Percentiles rank a stretch among this genome's conserved stretches.
phyloP scores from a whole-genome alignment of 140 eudicot genomes.

The Anethum foeniculum region DNA sequence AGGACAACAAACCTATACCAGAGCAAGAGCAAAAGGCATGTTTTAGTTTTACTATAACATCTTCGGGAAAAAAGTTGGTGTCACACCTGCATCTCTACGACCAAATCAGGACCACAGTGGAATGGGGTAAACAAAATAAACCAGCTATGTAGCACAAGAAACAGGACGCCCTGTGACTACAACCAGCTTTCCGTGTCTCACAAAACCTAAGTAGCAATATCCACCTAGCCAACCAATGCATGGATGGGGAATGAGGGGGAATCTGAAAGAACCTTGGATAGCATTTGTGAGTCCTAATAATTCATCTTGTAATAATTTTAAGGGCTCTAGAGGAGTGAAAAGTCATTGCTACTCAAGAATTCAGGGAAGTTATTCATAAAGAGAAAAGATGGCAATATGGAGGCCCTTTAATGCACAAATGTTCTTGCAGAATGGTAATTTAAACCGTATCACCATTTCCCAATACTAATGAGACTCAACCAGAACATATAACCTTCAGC shows the following conservation, averaged over 20 bases:
- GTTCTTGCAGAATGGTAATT: slow-evolving; percentile 4
- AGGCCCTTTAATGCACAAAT: slow-evolving; percentile 25
- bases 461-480: slow-evolving; percentile 16
- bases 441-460: slow-evolving; percentile 5
- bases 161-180: background rate
- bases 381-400: slow-evolving; percentile 4
- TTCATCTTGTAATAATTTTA: background rate
- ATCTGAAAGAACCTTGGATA: background rate
- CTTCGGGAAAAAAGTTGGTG: background rate
- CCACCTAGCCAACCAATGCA: background rate
- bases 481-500: slow-evolving; percentile 17
- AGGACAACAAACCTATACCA: too few relatives aligned
- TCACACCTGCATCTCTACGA: too few relatives aligned
- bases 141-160: background rate
- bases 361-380: background rate
- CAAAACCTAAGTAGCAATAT: background rate
- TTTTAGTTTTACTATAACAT: background rate
- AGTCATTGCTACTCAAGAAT: slow-evolving; percentile 5
- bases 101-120: background rate
- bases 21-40: background rate
- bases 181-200: background rate
- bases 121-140: background rate
- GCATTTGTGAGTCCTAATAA: background rate
- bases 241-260: background rate
- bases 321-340: background rate